Evolutionary conservation across 495 filamentous ascomycete genomes (phyloP).

Genomic region (Aspergillus egyptiacus): DNA sequence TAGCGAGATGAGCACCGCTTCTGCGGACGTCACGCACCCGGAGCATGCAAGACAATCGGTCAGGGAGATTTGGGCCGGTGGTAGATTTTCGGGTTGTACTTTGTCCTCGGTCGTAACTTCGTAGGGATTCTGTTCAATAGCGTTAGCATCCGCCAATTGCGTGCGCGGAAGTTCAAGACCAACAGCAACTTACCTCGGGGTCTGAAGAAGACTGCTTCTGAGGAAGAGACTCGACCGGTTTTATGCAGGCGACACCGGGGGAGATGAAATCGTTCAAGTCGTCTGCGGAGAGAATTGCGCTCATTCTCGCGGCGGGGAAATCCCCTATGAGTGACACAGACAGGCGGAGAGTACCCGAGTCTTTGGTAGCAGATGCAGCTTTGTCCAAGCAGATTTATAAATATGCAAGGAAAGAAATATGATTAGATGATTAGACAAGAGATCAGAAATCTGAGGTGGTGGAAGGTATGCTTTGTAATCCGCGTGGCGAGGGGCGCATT

Average conservation of each 20-base stretch:
- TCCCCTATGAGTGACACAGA: not conserved
- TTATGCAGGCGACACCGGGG: conserved; percentile 95
- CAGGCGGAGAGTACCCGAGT: not conserved
- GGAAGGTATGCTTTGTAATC: conserved; percentile 4
- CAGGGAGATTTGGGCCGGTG: conserved; percentile 81
- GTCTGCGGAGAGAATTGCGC: conserved; percentile 91
- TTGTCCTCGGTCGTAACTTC: conserved; percentile 92
- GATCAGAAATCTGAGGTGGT: not conserved
- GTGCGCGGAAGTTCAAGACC: not conserved
- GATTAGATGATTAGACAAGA: not conserved
- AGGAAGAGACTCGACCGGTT: conserved; percentile 88
- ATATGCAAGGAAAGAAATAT: not conserved
- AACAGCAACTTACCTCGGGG: conserved; percentile 27
- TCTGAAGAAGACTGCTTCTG: conserved; percentile 38
- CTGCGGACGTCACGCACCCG: conserved; percentile 94
- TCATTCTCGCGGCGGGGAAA: conserved; percentile 55
- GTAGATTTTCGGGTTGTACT: conserved; percentile 48
- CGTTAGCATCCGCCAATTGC: conserved; percentile 20
- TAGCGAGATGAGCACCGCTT: conserved; percentile 86
- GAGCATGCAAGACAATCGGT: conserved; percentile 98
- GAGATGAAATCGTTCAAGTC: conserved; percentile 99
- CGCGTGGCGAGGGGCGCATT: conserved; percentile 5
- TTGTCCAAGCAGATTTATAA: not conserved
- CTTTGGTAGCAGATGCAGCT: too few relatives aligned
- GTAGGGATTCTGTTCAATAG: conserved; percentile 54